These are phyloP conservation scores for Glonium stellatum DNA, from an alignment of 495 filamentous ascomycete species.

Conservation along the genomic window DNA sequence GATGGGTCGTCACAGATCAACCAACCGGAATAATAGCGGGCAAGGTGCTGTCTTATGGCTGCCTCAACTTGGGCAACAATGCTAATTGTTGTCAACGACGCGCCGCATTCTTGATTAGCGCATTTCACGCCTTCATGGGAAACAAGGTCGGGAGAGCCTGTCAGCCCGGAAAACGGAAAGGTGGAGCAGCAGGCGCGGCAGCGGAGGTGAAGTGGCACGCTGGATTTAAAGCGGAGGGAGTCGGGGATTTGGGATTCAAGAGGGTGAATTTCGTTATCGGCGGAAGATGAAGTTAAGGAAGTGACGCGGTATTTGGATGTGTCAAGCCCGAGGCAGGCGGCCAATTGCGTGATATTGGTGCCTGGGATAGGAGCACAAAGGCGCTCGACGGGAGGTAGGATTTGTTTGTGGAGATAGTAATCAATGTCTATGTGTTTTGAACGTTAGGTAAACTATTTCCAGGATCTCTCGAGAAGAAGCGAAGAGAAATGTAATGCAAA, in stretches of 20 bases:
- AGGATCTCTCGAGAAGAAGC: neutral
- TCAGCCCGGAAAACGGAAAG: constrained; percentile 69
- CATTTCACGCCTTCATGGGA: constrained; percentile 71
- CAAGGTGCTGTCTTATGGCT: constrained; percentile 67
- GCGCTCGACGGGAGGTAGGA: constrained; percentile 96
- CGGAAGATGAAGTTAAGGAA: constrained; percentile 38
- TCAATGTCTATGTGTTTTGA: constrained; percentile 56
- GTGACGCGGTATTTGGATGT: constrained; percentile 72
- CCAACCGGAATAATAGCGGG: constrained; percentile 87
- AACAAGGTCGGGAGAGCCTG: constrained; percentile 42
- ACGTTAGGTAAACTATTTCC: constrained; percentile 26
- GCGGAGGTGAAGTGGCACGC: constrained; percentile 63
- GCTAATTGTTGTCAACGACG: constrained; percentile 59
- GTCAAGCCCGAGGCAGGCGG: constrained; percentile 90
- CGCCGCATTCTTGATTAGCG: constrained; percentile 52
- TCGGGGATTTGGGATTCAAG: constrained; percentile 93
- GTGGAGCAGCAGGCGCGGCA: constrained; percentile 72
- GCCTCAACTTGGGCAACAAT: constrained; percentile 80
- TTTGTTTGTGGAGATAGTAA: constrained; percentile 97
- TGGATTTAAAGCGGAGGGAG: constrained; percentile 71
- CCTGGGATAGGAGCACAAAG: constrained; percentile 92
- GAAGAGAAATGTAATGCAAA: neutral
- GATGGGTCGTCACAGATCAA: constrained; percentile 80
- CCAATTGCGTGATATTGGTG: constrained; percentile 79
- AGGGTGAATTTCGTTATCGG: constrained; percentile 60